Conservation (phyloP, 495 filamentous ascomycete genomes). For the Apodospora peruviana region DNA sequence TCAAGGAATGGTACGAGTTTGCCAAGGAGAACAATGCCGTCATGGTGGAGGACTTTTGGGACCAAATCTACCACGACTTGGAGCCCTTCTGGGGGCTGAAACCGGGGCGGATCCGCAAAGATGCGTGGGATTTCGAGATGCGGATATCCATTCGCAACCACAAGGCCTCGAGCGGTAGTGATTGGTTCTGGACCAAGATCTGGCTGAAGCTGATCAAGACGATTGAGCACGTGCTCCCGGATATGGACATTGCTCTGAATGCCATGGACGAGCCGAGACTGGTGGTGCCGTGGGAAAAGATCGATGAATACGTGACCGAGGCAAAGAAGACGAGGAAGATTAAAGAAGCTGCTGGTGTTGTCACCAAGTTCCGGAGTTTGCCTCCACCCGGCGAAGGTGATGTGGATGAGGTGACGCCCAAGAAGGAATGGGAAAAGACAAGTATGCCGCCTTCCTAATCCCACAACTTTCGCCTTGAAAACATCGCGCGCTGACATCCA, state of each 20-base stretch:
- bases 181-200: constrained; percentile 60
- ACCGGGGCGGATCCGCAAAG: constrained; percentile 50
- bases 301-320: constrained; percentile 49
- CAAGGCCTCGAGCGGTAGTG: constrained; percentile 47
- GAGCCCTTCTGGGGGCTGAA: constrained; percentile 65
- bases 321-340: constrained; percentile 47
- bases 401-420: constrained; percentile 15
- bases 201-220: constrained; percentile 52
- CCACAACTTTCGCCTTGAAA: neutral
- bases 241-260: constrained; percentile 69
- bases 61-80: constrained; percentile 66
- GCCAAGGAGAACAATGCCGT: constrained; percentile 53
- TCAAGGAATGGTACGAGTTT: constrained; percentile 63
- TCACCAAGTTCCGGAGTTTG: constrained; percentile 29
- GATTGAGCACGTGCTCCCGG: constrained; percentile 56
- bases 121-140: constrained; percentile 52
- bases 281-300: constrained; percentile 60
- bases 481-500: constrained; percentile 11
- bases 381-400: constrained; percentile 23
- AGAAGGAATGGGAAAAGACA: constrained; percentile 38
- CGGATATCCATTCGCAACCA: constrained; percentile 52
- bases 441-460: constrained; percentile 23
- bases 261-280: constrained; percentile 64
- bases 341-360: constrained; percentile 21
- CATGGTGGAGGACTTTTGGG: constrained; percentile 66